Conservation (phyloP, 2,329 filamentous ascomycete species). For the Clonostachys solani region DNA sequence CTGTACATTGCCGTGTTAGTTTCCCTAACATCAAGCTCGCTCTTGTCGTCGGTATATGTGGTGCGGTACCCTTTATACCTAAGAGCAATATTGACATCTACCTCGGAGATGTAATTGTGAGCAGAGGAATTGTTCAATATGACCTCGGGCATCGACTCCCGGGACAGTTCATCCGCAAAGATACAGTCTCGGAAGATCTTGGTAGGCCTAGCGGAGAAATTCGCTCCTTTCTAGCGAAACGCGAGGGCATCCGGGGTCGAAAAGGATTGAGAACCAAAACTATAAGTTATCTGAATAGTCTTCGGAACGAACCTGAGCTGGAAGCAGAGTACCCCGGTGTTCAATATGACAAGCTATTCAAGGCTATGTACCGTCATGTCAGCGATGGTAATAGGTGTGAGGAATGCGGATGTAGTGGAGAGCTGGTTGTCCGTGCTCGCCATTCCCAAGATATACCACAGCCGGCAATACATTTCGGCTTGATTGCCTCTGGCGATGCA, state of each 20-base stretch:
- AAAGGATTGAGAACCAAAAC: not conserved
- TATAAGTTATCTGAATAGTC: not conserved
- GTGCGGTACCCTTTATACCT: conserved; percentile 9
- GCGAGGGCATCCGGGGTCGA: not conserved
- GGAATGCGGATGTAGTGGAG: not conserved
- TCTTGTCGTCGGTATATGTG: conserved; percentile 11
- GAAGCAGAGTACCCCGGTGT: conserved; percentile 6
- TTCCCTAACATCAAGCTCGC: conserved; percentile 11
- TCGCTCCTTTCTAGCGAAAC: conserved; percentile 3
- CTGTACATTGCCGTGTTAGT: conserved; percentile 5
- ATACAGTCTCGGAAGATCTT: conserved; percentile 15
- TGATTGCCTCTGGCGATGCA: not conserved
- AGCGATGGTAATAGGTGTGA: not conserved
- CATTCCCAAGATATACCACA: conserved; percentile 2
- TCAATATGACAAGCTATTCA: conserved; percentile 8
- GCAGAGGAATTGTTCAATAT: conserved; percentile 13
- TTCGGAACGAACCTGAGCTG: not conserved
- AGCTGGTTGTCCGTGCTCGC: conserved; percentile 1
- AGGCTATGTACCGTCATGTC: conserved; percentile 8
- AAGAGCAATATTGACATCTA: conserved; percentile 6
- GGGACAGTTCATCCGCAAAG: conserved; percentile 13
- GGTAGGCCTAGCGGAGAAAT: conserved; percentile 18
- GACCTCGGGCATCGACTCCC: conserved; percentile 11
- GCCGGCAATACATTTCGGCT: not conserved
- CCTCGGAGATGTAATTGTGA: conserved; percentile 18